These are phyloP conservation scores for Crepidotus variabilis DNA, from an alignment of 768 basidiomycete genomes.

Conservation along the genomic window DNA sequence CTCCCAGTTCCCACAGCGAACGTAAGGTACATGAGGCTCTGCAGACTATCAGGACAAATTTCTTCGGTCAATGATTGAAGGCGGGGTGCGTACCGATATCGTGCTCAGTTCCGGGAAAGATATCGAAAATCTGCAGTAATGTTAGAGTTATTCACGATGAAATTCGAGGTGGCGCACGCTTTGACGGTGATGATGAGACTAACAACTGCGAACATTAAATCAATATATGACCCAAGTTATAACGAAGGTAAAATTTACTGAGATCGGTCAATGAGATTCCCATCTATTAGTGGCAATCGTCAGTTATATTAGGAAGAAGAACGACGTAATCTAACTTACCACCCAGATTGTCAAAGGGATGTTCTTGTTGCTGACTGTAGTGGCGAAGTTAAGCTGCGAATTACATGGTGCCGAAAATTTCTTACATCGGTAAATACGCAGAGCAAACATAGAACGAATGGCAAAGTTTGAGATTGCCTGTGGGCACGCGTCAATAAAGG, in stretches of 20 bases:
- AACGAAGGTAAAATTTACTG: background rate
- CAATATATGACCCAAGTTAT: background rate
- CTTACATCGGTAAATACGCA: background rate
- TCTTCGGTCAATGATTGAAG: background rate
- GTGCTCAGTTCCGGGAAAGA: background rate
- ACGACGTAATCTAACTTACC: background rate
- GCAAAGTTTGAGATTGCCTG: background rate
- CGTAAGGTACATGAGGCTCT: conserved; percentile 50
- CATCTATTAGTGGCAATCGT: background rate
- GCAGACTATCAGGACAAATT: conserved; percentile 4
- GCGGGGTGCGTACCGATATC: background rate
- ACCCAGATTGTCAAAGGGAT: background rate
- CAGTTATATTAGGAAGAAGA: background rate
- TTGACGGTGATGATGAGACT: background rate
- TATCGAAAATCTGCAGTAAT: background rate
- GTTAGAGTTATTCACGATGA: background rate
- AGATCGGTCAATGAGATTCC: background rate
- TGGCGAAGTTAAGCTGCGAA: background rate
- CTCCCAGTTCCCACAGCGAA: conserved; percentile 47
- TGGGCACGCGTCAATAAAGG: background rate
- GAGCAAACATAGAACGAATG: background rate
- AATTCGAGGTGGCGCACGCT: background rate
- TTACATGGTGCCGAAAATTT: background rate
- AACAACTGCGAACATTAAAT: background rate
- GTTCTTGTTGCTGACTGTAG: background rate